These are phyloP conservation scores for Rhynchosporium graminicola DNA, from an alignment of 2,329 filamentous ascomycete genomes.

Conservation along the genomic window DNA sequence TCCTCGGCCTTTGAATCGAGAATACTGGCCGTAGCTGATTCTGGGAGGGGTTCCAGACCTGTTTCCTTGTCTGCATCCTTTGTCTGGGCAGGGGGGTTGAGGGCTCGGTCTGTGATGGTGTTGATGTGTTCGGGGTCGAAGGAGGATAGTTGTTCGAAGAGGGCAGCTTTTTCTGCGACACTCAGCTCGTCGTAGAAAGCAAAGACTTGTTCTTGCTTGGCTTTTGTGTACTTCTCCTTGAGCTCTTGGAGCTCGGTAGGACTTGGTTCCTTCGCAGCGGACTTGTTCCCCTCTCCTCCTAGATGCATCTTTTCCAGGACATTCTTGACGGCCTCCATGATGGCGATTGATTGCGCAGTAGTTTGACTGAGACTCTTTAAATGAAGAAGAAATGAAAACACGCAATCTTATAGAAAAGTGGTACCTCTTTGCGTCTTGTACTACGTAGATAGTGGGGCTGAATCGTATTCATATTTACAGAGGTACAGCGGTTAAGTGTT, in stretches of 20 bases:
- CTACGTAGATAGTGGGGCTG: conserved; percentile 3
- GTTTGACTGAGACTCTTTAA: neutral
- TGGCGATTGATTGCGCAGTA: conserved; percentile 1
- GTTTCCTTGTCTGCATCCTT: conserved; percentile 42
- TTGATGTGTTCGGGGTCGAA: conserved; percentile 90
- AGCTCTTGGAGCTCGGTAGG: conserved; percentile 51
- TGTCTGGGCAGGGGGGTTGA: conserved; percentile 67
- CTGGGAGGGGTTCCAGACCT: conserved; percentile 81
- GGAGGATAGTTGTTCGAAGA: conserved; percentile 78
- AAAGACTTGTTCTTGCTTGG: conserved; percentile 80
- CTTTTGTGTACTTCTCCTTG: conserved; percentile 70
- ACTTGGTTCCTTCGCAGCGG: conserved; percentile 41
- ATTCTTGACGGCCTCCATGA: conserved; percentile 46
- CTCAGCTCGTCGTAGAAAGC: conserved; percentile 82
- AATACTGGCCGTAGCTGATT: conserved; percentile 83
- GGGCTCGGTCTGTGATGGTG: conserved; percentile 76
- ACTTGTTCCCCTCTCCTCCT: conserved; percentile 34
- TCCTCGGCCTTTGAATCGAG: conserved; percentile 82
- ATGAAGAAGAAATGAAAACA: neutral
- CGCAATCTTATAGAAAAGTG: conserved; percentile 5
- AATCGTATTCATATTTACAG: conserved; percentile 15
- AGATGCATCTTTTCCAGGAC: conserved; percentile 49
- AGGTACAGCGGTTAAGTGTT: too few species aligned
- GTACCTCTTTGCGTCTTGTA: conserved; percentile 16
- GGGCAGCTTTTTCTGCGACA: conserved; percentile 68